Base-by-base conservation (phyloP, 164 flowering plant genomes). In the Chimonanthus praecox region DNA sequence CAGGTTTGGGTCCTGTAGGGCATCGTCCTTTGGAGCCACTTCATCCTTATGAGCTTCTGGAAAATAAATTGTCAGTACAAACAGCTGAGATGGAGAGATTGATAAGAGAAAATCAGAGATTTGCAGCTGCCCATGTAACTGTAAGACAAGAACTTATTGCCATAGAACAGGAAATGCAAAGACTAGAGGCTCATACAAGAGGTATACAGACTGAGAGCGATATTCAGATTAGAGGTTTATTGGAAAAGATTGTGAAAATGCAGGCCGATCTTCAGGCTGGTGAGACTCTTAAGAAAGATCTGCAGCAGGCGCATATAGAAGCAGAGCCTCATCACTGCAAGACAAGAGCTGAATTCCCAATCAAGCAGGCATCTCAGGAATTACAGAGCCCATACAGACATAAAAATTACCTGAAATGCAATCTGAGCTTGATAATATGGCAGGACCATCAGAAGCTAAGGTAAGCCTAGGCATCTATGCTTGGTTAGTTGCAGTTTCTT, bases 191-290 rank as follows among this genome's bases (percentile, higher is more conserved):
- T 47, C 92, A 87, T 75, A 86, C 88, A 44, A 84, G 86, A 72
- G 88, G 88, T 80, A 85, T 84, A 47, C 84, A 86, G 70, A 84
- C 92, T 60, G 99, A 95, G 77, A 84, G 90, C 76, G 99, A 93
- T 74, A 85, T 90, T 68, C 92, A 90, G 82, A 83, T 89, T 51
- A 81, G 94, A 74, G 78, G 87, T 60, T 80, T 90, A 76, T 67
- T 85, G 69, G 97, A 92, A 8, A 89, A 89, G 83, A 93, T 87
- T 66, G 78, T 85, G 15, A 92, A 89, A 82, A 85, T 86, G 88
- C 94, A 91, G 72, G 85, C 67, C n/a, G 87, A 80, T 71, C 76
- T 88, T 50, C 83, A 80, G 77, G 91, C 80, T 64, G 90, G 91
- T 67, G 94, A 86, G 70, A 77, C 71, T 77, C 43, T 89, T 8